phyloP scores from a whole-genome alignment of 2,329 filamentous ascomycete species.

The Ophiocordyceps camponoti-saundersi region DNA sequence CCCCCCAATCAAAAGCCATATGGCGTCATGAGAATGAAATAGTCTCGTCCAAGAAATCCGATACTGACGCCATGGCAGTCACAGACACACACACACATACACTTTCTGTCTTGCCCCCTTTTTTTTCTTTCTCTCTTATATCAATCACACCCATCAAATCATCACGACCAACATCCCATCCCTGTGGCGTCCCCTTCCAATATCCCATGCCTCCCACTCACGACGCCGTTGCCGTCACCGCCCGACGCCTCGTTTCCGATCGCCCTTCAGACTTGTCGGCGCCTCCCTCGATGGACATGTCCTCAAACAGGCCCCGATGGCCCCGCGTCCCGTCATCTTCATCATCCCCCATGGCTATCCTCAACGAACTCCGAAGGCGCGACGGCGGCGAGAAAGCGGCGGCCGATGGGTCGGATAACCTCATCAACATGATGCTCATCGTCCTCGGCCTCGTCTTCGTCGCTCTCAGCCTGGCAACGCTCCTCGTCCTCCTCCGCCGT shows the following conservation, averaged over 20 bases:
- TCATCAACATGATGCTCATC: conserved; percentile 23
- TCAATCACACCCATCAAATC: no score
- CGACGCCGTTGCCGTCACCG: no score
- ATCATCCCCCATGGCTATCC: background rate
- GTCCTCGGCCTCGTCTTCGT: conserved; percentile 65
- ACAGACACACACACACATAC: no score
- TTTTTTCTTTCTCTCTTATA: no score
- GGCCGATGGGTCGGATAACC: background rate
- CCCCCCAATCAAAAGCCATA: no score
- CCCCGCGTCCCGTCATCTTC: background rate
- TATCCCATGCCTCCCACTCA: no score
- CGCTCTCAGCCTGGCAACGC: conserved; percentile 47
- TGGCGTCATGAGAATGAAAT: no score
- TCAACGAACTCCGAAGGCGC: background rate
- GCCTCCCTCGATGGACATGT: background rate
- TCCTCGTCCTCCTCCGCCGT: conserved; percentile 58
- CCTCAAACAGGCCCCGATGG: background rate
- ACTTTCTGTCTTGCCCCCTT: no score
- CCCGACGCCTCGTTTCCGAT: background rate
- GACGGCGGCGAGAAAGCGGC: background rate
- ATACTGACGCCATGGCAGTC: no score
- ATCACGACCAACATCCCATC: no score
- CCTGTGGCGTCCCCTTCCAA: no score
- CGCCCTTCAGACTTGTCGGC: background rate
- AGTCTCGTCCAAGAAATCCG: no score